These are phyloP conservation scores for Eucalyptus regnans DNA, from an alignment of 345 rosid genomes.

Conservation along the genomic window DNA sequence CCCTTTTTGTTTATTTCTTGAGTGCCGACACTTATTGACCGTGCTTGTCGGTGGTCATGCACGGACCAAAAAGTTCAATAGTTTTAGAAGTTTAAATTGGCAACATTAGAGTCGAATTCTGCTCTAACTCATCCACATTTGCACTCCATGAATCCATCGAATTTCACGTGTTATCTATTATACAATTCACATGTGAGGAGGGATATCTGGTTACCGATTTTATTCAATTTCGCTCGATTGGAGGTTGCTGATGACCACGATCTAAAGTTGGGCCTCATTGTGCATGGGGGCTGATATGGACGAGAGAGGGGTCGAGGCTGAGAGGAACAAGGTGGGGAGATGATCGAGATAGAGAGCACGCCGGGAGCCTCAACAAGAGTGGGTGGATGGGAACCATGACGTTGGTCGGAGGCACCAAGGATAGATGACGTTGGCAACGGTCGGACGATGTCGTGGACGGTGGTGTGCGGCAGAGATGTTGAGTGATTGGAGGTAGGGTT, in stretches of 20 bases:
- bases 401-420: neutral
- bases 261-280: neutral
- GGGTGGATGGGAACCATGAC: neutral
- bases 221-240: neutral
- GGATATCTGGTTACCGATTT: neutral
- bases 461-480: neutral
- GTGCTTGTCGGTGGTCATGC: neutral
- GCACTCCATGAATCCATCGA: neutral
- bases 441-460: neutral
- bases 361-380: neutral
- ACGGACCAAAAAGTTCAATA: neutral
- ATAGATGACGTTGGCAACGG: neutral
- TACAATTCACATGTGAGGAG: neutral
- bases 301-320: neutral
- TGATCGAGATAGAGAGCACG: neutral
- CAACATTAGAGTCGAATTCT: neutral
- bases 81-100: neutral
- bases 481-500: neutral
- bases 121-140: neutral
- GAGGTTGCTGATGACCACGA: neutral
- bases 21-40: neutral
- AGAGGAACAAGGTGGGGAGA: neutral
- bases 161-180: neutral
- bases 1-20: neutral
- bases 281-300: neutral